Base-by-base conservation (phyloP, 495 filamentous ascomycete genomes). In the Lentithecium fluviatile region DNA sequence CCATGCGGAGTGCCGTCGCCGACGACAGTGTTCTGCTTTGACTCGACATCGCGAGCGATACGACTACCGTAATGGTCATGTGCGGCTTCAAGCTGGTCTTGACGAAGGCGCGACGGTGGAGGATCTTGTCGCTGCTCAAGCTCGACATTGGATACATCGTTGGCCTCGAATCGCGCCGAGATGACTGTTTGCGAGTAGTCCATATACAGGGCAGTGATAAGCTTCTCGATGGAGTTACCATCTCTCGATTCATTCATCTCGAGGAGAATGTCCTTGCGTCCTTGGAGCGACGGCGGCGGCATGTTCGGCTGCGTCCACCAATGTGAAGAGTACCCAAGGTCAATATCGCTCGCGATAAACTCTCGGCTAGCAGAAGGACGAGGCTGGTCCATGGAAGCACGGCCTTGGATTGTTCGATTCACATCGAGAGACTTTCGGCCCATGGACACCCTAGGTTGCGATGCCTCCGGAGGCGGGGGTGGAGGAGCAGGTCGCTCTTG, bases 181-280 rank as follows among this genome's bases (percentile, higher is more conserved):
- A 97, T 82, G 60, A 96, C 76, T 0, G 92, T 97, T 70, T 97
- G 94, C 15, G 92, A 97, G 72, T 97, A 97, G 74, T 98, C 94
- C 58, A 90, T 86, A 77, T 87, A 97, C 1, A 98, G 79, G 24
- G 96, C 77, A 68, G 87, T 96, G 26, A 96, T 80, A 51, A 91
- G 85, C 62, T 91, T 91, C 0, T 83, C 85, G 23, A 95, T 76
- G 0, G 78, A 84, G 36, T 87, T 85, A 15, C 84, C 76, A 7
- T 85, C 81, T 23, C 78, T 83, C 5, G 85, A 83, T 71, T 96
- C 91, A 66, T 96, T 90, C 17, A 86, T 78, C 70, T 97, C 91
- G 52, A 82, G 86, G 24, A 93, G 83, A 29, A 97, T 75, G 70
- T 97, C 94, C 59, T 84, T 85, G 60, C 94, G 88, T 53, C 82